Base-by-base conservation (phyloP, 2,329 filamentous ascomycete genomes). In the Fonsecaea monophora region DNA sequence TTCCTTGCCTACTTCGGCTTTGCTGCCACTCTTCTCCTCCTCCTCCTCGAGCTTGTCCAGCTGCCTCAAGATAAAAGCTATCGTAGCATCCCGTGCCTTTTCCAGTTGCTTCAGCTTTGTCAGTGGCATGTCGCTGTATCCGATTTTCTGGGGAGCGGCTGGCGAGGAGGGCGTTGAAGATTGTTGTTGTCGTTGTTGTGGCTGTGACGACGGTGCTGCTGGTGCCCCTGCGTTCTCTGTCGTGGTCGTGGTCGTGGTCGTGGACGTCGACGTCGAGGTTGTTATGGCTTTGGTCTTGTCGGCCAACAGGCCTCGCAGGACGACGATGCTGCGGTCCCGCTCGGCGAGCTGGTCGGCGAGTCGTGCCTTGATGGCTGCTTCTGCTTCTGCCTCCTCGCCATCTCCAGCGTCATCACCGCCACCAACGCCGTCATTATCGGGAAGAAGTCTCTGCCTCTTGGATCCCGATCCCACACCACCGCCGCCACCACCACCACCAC, bases 71-170 rank as follows among this genome's bases (percentile, higher is more conserved):
- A 86, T 76, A 66, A 84, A 86, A 1, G 79, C 76, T 66, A 86
- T 80, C 0, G 83, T 85, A 7, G 82, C 82, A 75, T 86, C 84
- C 55, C 83, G 76, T 21, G 83, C 84, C 69, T 82, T 84, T 71
- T 86, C 84, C 34, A 85, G 73, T 64, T 82, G 80, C 9, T 74
- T 72, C 34, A 86, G 74, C 56, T 77, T 77, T 60, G 72, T 74
- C 12, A 77, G 70, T 48, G 81, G 71, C 72, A 76, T 77, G 1
- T 58, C 66, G 54, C 69, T 71, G 71, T 85, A 86, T 15, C 82
- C 77, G 15, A 76, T 71, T 25, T 72, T 66, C 58, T 72, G 72
- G 62, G 30, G 30, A 3, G 74, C 75, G 30, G 74, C 75, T 67
- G 74, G 73, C n/a, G 74, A 64, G 12, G 55, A n/a, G 4, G 60